Percentiles rank a stretch among this genome's conserved stretches.
phyloP scores from a whole-genome alignment of 371 early-diverging fungal genomes.

The Dinochytrium kinnereticum region DNA sequence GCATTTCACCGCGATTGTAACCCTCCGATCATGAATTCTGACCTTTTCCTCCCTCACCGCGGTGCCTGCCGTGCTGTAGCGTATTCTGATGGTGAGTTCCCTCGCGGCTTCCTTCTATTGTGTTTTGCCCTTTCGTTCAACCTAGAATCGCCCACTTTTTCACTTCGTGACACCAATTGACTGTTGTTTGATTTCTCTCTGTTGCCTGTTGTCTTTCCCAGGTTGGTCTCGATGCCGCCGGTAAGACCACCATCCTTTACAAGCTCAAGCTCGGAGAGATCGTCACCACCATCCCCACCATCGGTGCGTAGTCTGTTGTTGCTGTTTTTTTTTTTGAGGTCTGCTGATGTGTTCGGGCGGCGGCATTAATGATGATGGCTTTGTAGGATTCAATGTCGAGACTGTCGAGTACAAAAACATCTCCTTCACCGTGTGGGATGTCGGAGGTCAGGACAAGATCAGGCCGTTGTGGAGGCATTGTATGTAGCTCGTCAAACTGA shows the following conservation, averaged over 20 bases:
- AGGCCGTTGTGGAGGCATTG: conserved; percentile 91
- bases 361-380: neutral
- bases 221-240: conserved; percentile 66
- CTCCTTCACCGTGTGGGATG: conserved; percentile 97
- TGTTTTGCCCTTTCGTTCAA: neutral
- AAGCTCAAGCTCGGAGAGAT: conserved; percentile 94
- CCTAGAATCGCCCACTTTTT: no score
- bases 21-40: no score
- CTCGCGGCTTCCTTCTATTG: neutral
- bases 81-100: conserved; percentile 42
- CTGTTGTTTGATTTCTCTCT: no score
- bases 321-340: conserved; percentile 57
- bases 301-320: conserved; percentile 36
- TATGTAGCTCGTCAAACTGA: conserved; percentile 32
- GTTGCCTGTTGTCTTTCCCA: no score
- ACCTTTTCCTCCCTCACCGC: neutral
- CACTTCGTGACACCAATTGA: no score
- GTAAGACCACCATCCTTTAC: conserved; percentile 78
- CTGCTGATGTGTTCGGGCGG: neutral
- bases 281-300: conserved; percentile 99
- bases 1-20: no score
- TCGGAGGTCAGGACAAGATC: conserved; percentile 97
- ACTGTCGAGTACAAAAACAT: conserved; percentile 97
- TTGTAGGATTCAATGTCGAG: conserved; percentile 94
- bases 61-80: no score